phyloP scores from a whole-genome alignment of 2,329 filamentous ascomycete species.

The Cadophora sp. region DNA sequence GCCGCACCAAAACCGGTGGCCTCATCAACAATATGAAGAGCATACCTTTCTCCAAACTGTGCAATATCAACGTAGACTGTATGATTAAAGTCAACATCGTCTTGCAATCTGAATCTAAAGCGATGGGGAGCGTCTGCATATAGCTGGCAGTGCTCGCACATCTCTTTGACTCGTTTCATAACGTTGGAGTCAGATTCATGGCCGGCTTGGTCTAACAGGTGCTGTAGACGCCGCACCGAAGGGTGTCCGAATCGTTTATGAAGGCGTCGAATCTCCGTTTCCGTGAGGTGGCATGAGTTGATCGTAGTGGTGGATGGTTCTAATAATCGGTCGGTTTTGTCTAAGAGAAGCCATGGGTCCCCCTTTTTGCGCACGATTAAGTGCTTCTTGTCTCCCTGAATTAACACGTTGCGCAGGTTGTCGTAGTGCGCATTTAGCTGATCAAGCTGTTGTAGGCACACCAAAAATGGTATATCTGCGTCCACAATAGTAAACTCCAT shows the following conservation, averaged over 20 bases:
- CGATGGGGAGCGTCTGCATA: no score
- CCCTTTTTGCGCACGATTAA: no score
- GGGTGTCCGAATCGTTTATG: slow-evolving; percentile 2
- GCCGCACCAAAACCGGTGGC: neutral
- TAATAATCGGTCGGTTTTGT: neutral
- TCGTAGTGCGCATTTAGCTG: no score
- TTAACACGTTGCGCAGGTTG: no score
- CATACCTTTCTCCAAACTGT: no score
- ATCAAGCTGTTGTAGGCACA: no score
- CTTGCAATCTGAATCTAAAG: no score
- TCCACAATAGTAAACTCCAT: neutral
- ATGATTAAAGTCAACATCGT: no score
- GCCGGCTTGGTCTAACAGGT: neutral
- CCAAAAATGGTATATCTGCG: neutral
- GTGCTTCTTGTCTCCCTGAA: neutral
- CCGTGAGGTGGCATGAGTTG: neutral
- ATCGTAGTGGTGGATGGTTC: neutral
- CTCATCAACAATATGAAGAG: no score
- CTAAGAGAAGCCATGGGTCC: neutral
- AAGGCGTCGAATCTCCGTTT: neutral
- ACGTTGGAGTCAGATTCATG: neutral
- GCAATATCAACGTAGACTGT: no score
- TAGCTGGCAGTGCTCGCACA: no score
- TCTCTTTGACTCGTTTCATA: neutral
- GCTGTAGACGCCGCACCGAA: neutral